Percentiles rank a stretch among this genome's conserved stretches.
Evolutionary conservation across 441 rosid genomes (phyloP).

Genomic region (Brassica hybrid): DNA sequence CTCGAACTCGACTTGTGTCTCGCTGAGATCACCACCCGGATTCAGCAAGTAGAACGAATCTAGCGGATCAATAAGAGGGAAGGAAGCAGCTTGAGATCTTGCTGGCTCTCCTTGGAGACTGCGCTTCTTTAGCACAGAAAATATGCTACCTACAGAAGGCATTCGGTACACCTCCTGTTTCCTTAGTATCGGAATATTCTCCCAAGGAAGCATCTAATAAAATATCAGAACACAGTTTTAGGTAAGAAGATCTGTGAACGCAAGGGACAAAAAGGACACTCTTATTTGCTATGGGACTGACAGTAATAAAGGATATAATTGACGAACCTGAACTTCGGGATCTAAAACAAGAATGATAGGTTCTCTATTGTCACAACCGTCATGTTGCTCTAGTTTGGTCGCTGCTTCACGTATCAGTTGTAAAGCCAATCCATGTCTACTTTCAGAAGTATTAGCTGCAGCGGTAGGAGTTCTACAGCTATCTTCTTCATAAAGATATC

Average conservation of each 20-base stretch:
- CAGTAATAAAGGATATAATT: not conserved
- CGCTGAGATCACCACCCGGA: conserved; percentile 84
- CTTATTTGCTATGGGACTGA: not conserved
- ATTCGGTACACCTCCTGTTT: not conserved
- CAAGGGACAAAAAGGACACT: not conserved
- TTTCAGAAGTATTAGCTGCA: conserved; percentile 36
- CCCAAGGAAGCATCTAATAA: not conserved
- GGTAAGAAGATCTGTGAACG: not conserved
- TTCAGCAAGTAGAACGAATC: conserved; percentile 90
- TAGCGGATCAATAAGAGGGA: conserved; percentile 51
- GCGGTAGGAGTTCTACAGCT: conserved; percentile 42
- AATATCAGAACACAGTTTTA: not conserved
- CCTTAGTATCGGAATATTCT: not conserved
- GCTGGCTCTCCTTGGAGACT: conserved; percentile 50
- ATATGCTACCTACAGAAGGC: conserved; percentile 30
- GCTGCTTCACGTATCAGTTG: conserved; percentile 68
- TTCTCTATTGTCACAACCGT: conserved; percentile 51
- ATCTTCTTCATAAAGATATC: conserved; percentile 48
- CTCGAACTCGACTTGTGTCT: conserved; percentile 75
- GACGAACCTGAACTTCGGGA: conserved; percentile 81
- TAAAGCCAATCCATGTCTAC: conserved; percentile 45
- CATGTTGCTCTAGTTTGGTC: conserved; percentile 59
- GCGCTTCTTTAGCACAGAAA: conserved; percentile 57
- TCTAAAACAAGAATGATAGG: conserved; percentile 80
- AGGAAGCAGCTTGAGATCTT: conserved; percentile 46